Percentiles rank a stretch among this genome's conserved stretches.
Evolutionary conservation across 2,329 filamentous ascomycete genomes (phyloP).

Genomic region (Cladobotryum protrusum): DNA sequence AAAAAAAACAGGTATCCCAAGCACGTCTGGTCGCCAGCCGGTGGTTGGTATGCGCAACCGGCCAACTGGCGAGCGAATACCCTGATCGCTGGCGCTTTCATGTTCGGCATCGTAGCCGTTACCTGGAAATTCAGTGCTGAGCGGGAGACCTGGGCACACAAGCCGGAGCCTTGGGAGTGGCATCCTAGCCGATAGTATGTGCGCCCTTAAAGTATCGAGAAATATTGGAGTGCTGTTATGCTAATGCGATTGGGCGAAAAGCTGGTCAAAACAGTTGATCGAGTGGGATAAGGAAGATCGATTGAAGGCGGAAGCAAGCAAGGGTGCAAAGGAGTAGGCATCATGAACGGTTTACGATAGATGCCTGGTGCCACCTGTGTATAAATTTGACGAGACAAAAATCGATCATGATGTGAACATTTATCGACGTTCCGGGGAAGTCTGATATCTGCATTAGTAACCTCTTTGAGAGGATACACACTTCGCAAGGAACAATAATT

Average conservation of each 20-base stretch:
- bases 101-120: conserved; percentile 62
- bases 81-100: conserved; percentile 60
- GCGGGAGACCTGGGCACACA: conserved; percentile 64
- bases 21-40: conserved; percentile 97
- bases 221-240: background rate
- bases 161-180: conserved; percentile 72
- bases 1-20: conserved; percentile 70
- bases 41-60: conserved; percentile 96
- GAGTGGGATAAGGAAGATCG: conserved; percentile 40
- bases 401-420: background rate
- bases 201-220: background rate
- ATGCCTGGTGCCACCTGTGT: conserved; percentile 2
- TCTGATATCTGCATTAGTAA: too few species aligned
- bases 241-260: conserved; percentile 15
- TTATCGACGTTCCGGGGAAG: too few species aligned
- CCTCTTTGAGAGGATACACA: too few species aligned
- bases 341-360: too few species aligned
- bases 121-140: conserved; percentile 69
- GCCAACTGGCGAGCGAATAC: conserved; percentile 95
- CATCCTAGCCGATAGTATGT: conserved; percentile 79
- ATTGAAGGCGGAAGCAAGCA: conserved; percentile 26
- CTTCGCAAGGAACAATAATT: too few species aligned
- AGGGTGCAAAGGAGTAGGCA: conserved; percentile 23
- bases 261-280: conserved; percentile 41
- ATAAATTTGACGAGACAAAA: conserved; percentile 10